Evolutionary conservation across 2,329 filamentous ascomycete species (phyloP).

Genomic region (Camptophora hylomeconis): DNA sequence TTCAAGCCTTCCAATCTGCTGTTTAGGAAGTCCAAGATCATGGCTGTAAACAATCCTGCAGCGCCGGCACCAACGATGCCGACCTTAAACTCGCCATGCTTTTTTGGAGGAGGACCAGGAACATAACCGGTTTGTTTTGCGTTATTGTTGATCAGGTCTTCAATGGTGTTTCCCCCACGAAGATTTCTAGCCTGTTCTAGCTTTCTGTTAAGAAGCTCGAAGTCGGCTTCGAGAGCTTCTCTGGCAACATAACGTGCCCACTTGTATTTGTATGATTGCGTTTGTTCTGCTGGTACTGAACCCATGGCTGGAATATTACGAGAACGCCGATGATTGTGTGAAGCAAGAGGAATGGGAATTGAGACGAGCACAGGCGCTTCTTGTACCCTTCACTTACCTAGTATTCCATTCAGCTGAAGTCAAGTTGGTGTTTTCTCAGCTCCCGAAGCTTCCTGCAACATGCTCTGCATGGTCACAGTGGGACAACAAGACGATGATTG

Average conservation of each 20-base stretch:
- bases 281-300: too few species aligned
- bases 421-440: too few species aligned
- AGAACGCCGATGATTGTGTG: too few species aligned
- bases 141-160: background rate
- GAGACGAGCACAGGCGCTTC: too few species aligned
- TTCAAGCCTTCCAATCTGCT: slow-evolving; percentile 15
- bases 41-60: slow-evolving; percentile 24
- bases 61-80: slow-evolving; percentile 25
- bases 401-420: too few species aligned
- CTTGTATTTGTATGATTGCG: slow-evolving; percentile 3
- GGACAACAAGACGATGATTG: too few species aligned
- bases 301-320: too few species aligned
- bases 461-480: too few species aligned
- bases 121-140: background rate
- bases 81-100: slow-evolving; percentile 1
- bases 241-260: slow-evolving; percentile 1
- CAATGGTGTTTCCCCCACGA: background rate
- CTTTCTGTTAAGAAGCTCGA: background rate
- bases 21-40: slow-evolving; percentile 21
- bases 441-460: too few species aligned
- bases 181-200: background rate
- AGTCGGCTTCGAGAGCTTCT: background rate
- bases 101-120: background rate
- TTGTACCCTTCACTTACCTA: too few species aligned
- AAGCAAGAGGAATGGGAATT: too few species aligned